Conservation (phyloP, 192 early-diverging fungal species). For the Neocallimastix lanati region DNA sequence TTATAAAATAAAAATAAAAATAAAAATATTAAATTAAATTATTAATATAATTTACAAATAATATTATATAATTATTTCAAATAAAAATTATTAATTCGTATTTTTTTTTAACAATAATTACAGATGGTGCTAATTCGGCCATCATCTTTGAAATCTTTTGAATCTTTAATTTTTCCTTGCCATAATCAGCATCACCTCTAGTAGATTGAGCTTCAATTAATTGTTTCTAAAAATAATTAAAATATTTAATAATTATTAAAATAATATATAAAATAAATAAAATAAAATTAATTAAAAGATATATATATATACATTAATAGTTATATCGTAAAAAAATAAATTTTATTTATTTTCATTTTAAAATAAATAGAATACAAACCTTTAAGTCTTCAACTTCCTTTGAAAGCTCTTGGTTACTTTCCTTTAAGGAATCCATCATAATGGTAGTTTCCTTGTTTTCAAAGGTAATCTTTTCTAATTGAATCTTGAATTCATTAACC, state of each 20-base stretch:
- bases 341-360: no score
- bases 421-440: slow-evolving; percentile 72
- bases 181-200: slow-evolving; percentile 30
- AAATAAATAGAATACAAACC: slow-evolving; percentile 13
- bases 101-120: no score
- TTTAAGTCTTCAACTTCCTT: slow-evolving; percentile 58
- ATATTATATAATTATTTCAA: no score
- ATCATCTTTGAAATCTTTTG: slow-evolving; percentile 77
- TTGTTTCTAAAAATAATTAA: slow-evolving; percentile 18
- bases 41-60: no score
- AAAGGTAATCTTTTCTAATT: slow-evolving; percentile 74
- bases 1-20: no score
- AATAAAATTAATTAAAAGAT: no score
- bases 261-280: no score
- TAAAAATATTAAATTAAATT: no score
- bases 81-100: no score
- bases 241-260: no score
- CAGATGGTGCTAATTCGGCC: slow-evolving; percentile 56
- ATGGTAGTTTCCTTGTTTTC: slow-evolving; percentile 77
- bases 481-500: slow-evolving; percentile 57
- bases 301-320: neutral
- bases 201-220: slow-evolving; percentile 18
- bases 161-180: slow-evolving; percentile 59
- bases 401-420: slow-evolving; percentile 59
- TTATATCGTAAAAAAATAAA: no score